Conservation (phyloP, 2,329 filamentous ascomycete species). For the Scedosporium aurantiacum region DNA sequence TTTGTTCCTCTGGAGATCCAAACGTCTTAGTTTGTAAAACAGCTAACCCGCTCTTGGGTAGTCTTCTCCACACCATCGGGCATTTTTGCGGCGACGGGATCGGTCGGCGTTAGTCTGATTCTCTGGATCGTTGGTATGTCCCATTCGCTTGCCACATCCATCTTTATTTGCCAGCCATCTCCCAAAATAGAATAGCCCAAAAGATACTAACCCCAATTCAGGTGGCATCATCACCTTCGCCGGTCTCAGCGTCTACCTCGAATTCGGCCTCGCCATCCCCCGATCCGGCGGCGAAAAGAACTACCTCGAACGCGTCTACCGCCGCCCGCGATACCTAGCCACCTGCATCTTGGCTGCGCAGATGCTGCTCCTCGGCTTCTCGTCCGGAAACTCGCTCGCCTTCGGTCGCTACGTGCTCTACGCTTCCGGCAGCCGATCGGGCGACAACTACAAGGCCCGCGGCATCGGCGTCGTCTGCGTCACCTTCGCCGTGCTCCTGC, state of each 20-base stretch:
- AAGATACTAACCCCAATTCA: background rate
- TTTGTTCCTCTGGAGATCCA: background rate
- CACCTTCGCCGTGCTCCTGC: conserved; percentile 43
- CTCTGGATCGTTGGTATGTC: conserved; percentile 15
- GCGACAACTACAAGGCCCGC: conserved; percentile 44
- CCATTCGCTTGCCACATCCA: background rate
- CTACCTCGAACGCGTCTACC: conserved; percentile 54
- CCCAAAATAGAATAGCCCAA: background rate
- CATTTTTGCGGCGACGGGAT: conserved; percentile 40
- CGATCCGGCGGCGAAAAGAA: conserved; percentile 55
- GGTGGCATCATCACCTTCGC: conserved; percentile 44
- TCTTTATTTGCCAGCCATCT: background rate
- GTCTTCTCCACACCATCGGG: conserved; percentile 44
- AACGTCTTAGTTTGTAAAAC: background rate
- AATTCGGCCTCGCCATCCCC: conserved; percentile 52
- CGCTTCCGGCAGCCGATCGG: conserved; percentile 34
- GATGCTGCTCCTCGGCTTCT: conserved; percentile 52
- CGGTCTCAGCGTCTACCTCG: conserved; percentile 50
- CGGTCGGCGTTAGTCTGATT: conserved; percentile 26
- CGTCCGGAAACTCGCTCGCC: conserved; percentile 45
- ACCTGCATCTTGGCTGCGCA: conserved; percentile 49
- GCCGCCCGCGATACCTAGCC: conserved; percentile 44
- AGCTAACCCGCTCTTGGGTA: conserved; percentile 10
- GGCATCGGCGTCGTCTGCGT: conserved; percentile 43
- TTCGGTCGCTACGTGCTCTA: conserved; percentile 48